Percentiles rank a stretch among this genome's conserved stretches.
Evolutionary conservation across 1,139 yeast species (phyloP).

Genomic region (Kurtzmaniella natalensis): DNA sequence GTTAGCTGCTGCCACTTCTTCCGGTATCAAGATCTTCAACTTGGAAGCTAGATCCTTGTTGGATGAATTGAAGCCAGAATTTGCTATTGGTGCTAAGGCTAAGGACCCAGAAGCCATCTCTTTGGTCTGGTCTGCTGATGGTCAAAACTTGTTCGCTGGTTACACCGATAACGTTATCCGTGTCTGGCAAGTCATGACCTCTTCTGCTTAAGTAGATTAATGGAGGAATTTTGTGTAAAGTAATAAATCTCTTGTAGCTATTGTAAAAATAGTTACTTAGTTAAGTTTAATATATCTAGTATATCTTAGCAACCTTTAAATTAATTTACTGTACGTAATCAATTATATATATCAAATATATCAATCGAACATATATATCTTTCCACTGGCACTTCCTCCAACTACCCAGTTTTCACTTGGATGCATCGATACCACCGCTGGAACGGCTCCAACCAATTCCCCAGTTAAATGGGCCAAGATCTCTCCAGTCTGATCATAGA

Average conservation of each 20-base stretch:
- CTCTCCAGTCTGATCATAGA: conserved; percentile 71
- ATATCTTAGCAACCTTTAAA: too few relatives aligned
- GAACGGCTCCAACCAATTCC: conserved; percentile 71
- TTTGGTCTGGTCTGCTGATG: conserved; percentile 99
- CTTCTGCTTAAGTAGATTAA: conserved; percentile 44
- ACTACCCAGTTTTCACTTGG: conserved; percentile 85
- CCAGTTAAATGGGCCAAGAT: conserved; percentile 72
- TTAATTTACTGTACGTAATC: too few relatives aligned
- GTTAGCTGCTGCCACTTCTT: conserved; percentile 99
- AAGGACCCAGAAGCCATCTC: conserved; percentile 99
- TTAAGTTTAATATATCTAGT: too few relatives aligned
- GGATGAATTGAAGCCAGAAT: conserved; percentile 99
- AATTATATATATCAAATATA: too few relatives aligned
- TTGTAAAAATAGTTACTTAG: too few relatives aligned
- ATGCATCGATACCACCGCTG: conserved; percentile 82
- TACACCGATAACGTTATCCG: conserved; percentile 99
- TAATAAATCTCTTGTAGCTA: too few relatives aligned
- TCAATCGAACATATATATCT: conserved; percentile 59
- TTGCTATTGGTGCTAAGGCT: conserved; percentile 83
- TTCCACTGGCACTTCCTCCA: conserved; percentile 96
- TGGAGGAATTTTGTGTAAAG: conserved; percentile 2
- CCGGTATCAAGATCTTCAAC: conserved; percentile 98
- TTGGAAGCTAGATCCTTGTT: conserved; percentile 92
- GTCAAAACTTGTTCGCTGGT: conserved; percentile 99
- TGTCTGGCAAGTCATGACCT: conserved; percentile 99